Evolutionary conservation across 2,329 filamentous ascomycete genomes (phyloP), one percentile per base, ranked within the genome.

Genomic region (Corinectria fuckeliana): DNA sequence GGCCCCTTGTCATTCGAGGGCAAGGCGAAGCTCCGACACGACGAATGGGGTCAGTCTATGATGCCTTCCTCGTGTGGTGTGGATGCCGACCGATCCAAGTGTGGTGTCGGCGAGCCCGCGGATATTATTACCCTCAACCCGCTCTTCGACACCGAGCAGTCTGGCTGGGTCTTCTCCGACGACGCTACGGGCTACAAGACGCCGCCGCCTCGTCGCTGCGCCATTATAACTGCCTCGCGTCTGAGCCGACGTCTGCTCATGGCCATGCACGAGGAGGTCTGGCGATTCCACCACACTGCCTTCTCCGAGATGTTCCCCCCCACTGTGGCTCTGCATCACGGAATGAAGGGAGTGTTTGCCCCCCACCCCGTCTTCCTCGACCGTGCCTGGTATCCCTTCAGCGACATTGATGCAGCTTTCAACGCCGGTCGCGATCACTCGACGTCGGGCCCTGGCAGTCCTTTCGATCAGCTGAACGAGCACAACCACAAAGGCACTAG

Each of bases 361-460:
- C 92, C 92, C 0, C 92, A 96, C 64, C 91, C 92, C 0, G 86
- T 95, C 44, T 95, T 88, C 74, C 78, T 92, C 11, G 92, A 95
- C 74, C 86, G 92, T 18, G 82, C 84, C 41, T 96, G 92, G 92
- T 79, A 81, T 5, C 87, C 88, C 0, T 79, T 85, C 13, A 68
- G 66, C 30, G 89, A 90, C 60, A 82, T 91, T 3, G 90, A 93
- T 63, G 81, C 81, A n/a, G 86, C 91, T 8, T 94, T 96, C 81
- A 96, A 96, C 71, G 88, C 85, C 25, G 89, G 90, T 21, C 80
- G 84, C n/a, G 85, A 89, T 66, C 87, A 87, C 62, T 87, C 85
- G 1, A 83, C 87, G 0, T 85, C 88, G 7, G 86, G 89, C 1
- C 79, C 81, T 26, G 87, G 89, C 32, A 89, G 87, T 36, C 83